Conservation (phyloP, 495 filamentous ascomycete species). For the Cercophora sp. region DNA sequence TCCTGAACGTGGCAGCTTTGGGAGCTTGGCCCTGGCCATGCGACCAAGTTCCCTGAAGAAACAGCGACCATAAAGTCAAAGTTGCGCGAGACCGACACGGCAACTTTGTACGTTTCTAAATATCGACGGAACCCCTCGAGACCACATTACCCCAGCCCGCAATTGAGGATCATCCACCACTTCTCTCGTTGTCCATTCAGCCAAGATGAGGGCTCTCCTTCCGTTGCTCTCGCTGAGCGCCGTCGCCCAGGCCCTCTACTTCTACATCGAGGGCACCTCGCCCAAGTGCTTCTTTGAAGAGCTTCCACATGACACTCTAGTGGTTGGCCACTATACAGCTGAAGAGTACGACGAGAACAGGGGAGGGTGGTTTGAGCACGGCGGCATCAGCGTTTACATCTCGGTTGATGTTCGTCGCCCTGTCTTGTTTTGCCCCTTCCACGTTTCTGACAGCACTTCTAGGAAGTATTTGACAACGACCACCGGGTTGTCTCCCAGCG, state of each 20-base stretch:
- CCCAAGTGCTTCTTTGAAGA: slow-evolving; percentile 97
- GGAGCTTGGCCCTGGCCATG: neutral
- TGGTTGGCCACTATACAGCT: slow-evolving; percentile 86
- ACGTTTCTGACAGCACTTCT: neutral
- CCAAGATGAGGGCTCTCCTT: slow-evolving; percentile 48
- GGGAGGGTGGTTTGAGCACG: slow-evolving; percentile 62
- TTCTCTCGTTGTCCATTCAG: neutral
- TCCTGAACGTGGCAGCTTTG: neutral
- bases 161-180: slow-evolving; percentile 7
- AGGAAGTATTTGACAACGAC: slow-evolving; percentile 97
- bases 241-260: slow-evolving; percentile 77
- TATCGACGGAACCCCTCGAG: neutral
- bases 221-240: slow-evolving; percentile 47
- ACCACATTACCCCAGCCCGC: neutral
- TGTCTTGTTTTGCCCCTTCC: neutral
- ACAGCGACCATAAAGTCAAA: too few species aligned
- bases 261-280: slow-evolving; percentile 82
- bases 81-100: too few species aligned
- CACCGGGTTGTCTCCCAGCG: slow-evolving; percentile 89
- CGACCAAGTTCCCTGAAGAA: neutral
- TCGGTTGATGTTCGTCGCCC: slow-evolving; percentile 66
- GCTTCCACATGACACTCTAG: slow-evolving; percentile 90
- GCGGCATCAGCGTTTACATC: slow-evolving; percentile 75
- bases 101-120: slow-evolving; percentile 8
- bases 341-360: slow-evolving; percentile 69